Evolutionary conservation across 164 flowering plant genomes (phyloP).

Genomic region (Aristolochia californica): DNA sequence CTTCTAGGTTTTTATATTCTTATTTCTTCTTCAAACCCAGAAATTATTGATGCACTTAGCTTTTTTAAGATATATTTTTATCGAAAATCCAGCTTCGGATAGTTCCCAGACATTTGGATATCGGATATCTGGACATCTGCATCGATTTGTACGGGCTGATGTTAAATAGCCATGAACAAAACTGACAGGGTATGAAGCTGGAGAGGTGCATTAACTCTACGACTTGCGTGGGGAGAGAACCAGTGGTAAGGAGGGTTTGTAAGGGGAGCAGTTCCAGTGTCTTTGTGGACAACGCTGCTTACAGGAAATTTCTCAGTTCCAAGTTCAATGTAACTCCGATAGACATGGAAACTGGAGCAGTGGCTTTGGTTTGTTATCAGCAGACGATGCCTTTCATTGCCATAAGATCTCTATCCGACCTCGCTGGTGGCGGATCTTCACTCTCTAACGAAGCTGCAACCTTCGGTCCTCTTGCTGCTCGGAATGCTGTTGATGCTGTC

Average conservation of each 20-base stretch:
- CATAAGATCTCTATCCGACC: constrained; percentile 28
- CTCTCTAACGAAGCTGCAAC: constrained; percentile 25
- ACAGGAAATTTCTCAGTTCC: constrained; percentile 19
- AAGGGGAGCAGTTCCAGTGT: constrained; percentile 27
- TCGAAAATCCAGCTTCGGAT: too few species aligned
- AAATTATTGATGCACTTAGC: too few species aligned
- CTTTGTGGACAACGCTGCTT: constrained; percentile 26
- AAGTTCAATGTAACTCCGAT: constrained; percentile 23
- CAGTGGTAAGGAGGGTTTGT: constrained; percentile 17
- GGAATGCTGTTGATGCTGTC: constrained; percentile 20
- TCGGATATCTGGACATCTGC: too few species aligned
- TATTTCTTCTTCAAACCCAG: too few species aligned
- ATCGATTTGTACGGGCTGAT: too few species aligned
- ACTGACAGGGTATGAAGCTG: constrained; percentile 31
- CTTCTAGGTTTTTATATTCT: too few species aligned
- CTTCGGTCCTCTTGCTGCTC: constrained; percentile 22
- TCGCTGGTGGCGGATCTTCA: constrained; percentile 30
- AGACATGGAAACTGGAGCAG: constrained; percentile 37
- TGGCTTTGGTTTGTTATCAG: constrained; percentile 26
- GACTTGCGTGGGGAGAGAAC: constrained; percentile 24
- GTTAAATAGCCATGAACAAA: too few species aligned
- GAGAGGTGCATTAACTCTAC: constrained; percentile 33
- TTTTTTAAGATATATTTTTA: too few species aligned
- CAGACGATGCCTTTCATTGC: constrained; percentile 27
- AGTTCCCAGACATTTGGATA: too few species aligned